A percentile compares a stretch with the other conserved stretches of the same genome.
phyloP scores from a whole-genome alignment of 2,329 filamentous ascomycete genomes.

The Pseudocercospora crystallina region DNA sequence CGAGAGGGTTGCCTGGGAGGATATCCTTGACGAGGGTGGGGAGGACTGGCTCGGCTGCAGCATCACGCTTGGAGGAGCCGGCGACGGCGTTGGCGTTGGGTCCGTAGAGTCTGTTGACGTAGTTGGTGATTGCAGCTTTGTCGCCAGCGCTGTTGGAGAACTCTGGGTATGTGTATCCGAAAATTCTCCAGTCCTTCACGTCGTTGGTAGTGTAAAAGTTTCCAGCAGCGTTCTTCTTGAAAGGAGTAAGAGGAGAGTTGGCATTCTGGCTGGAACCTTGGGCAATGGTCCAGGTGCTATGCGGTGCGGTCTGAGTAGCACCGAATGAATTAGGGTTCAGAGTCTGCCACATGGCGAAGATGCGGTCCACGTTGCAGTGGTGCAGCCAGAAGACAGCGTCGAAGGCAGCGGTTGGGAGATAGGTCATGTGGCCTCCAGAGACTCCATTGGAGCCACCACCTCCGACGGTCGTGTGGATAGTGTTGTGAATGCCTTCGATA shows the following conservation, averaged over 20 bases:
- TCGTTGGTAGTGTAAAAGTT: slow-evolving; percentile 68
- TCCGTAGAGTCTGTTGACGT: slow-evolving; percentile 59
- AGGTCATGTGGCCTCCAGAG: slow-evolving; percentile 64
- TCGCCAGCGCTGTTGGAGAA: slow-evolving; percentile 46
- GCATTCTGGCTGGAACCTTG: slow-evolving; percentile 47
- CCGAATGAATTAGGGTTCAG: slow-evolving; percentile 67
- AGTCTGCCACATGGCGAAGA: slow-evolving; percentile 75
- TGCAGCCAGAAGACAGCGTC: slow-evolving; percentile 80
- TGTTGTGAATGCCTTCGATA: slow-evolving; percentile 38
- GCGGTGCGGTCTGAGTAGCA: slow-evolving; percentile 52
- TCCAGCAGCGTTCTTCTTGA: slow-evolving; percentile 57
- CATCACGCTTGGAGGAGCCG: slow-evolving; percentile 30
- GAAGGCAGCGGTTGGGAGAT: slow-evolving; percentile 68
- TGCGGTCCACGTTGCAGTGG: slow-evolving; percentile 70
- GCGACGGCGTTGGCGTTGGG: slow-evolving; percentile 34
- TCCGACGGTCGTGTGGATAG: slow-evolving; percentile 33
- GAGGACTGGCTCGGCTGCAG: slow-evolving; percentile 14
- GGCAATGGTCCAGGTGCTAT: slow-evolving; percentile 62
- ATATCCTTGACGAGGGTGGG: slow-evolving; percentile 7
- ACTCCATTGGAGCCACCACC: slow-evolving; percentile 23
- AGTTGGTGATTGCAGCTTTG: slow-evolving; percentile 44
- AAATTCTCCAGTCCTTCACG: slow-evolving; percentile 55
- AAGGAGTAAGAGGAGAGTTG: slow-evolving; percentile 50
- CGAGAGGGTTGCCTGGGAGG: slow-evolving; percentile 15
- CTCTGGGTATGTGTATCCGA: slow-evolving; percentile 76